phyloP scores from a whole-genome alignment of 768 basidiomycete genomes.

The Suillus cothurnatus region DNA sequence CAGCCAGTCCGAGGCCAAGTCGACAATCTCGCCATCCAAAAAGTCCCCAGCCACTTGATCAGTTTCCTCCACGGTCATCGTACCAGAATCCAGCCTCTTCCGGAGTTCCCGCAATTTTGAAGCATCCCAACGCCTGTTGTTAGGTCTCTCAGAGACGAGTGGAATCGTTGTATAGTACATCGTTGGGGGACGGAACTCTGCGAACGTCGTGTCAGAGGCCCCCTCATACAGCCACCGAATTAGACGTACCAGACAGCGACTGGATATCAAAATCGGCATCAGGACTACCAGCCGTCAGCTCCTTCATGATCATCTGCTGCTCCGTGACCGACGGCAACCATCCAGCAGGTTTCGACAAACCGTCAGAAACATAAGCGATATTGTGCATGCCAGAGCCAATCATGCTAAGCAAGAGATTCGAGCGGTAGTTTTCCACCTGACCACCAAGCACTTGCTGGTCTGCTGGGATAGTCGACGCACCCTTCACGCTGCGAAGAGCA shows the following conservation, averaged over 20 bases:
- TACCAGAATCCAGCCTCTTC: slow-evolving; percentile 90
- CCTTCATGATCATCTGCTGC: slow-evolving; percentile 96
- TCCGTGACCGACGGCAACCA: slow-evolving; percentile 82
- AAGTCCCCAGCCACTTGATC: slow-evolving; percentile 90
- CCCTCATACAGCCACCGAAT: neutral
- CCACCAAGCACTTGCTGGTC: slow-evolving; percentile 94
- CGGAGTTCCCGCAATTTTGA: slow-evolving; percentile 92
- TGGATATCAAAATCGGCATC: slow-evolving; percentile 87
- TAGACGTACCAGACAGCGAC: slow-evolving; percentile 75
- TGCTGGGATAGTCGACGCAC: slow-evolving; percentile 88
- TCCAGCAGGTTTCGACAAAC: slow-evolving; percentile 60
- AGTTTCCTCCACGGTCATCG: slow-evolving; percentile 81
- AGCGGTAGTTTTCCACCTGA: slow-evolving; percentile 92
- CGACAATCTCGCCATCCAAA: slow-evolving; percentile 92
- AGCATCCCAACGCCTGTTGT: slow-evolving; percentile 91
- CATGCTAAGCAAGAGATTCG: slow-evolving; percentile 88
- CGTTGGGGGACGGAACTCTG: slow-evolving; percentile 89
- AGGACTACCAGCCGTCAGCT: slow-evolving; percentile 73
- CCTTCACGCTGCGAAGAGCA: slow-evolving; percentile 84
- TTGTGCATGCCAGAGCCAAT: slow-evolving; percentile 75
- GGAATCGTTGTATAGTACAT: slow-evolving; percentile 98
- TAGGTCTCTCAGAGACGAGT: slow-evolving; percentile 78
- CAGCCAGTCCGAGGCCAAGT: slow-evolving; percentile 96
- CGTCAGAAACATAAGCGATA: slow-evolving; percentile 55
- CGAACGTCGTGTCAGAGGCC: slow-evolving; percentile 9